A percentile compares a stretch with the other conserved stretches of the same genome.
Evolutionary conservation across 768 basidiomycete genomes (phyloP).

Genomic region (Termitomyces sp.): DNA sequence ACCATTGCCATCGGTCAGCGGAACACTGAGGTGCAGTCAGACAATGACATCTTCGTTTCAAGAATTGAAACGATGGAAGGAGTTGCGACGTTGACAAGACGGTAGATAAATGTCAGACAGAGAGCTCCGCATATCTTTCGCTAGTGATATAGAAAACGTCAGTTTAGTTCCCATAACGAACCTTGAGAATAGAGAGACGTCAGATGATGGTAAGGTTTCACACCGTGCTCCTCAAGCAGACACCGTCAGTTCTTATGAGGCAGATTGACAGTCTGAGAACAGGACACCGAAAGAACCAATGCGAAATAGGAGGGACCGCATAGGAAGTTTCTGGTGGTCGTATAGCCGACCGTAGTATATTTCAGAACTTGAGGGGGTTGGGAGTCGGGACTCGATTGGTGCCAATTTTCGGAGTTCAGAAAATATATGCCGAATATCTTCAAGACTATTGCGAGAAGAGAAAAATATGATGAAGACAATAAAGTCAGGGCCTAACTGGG

Average conservation of each 20-base stretch:
- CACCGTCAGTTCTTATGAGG: neutral
- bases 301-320: neutral
- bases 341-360: no score
- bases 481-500: neutral
- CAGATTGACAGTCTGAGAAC: neutral
- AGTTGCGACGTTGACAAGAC: neutral
- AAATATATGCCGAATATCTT: no score
- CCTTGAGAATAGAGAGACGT: no score
- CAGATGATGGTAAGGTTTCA: neutral
- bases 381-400: no score
- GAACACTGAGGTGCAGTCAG: neutral
- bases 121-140: neutral
- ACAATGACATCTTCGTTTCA: neutral
- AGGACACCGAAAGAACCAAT: neutral
- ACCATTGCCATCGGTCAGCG: neutral
- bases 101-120: neutral
- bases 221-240: no score
- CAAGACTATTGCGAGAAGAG: no score
- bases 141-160: neutral
- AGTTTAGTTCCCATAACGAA: no score
- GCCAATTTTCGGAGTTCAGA: no score
- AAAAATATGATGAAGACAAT: no score
- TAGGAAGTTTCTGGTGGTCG: neutral
- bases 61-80: neutral
- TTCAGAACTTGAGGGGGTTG: no score